Conservation (phyloP, 805 yeast genomes). For the Huiozyma sinensis region DNA sequence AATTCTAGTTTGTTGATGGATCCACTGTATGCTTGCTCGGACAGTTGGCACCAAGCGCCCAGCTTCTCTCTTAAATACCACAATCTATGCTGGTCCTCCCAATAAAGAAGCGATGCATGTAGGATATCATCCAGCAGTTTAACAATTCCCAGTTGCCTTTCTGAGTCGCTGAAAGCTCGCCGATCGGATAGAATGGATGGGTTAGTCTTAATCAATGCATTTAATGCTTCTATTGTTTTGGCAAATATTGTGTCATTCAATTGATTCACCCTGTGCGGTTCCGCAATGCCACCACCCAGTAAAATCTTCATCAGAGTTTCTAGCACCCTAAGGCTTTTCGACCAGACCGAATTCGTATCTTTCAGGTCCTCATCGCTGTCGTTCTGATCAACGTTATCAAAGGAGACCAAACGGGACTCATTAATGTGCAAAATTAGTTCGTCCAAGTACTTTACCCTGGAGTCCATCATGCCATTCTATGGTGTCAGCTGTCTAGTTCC, state of each 20-base stretch:
- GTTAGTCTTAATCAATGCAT: conserved; percentile 14
- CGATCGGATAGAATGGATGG: conserved; percentile 10
- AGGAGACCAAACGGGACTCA: conserved; percentile 4
- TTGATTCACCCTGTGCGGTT: conserved; percentile 5
- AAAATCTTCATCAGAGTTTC: conserved; percentile 13
- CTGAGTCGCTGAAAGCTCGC: not conserved
- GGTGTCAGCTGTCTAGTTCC: too few relatives aligned
- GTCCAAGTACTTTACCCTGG: conserved; percentile 22
- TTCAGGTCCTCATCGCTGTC: not conserved
- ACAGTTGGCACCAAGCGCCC: conserved; percentile 17
- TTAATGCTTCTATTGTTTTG: conserved; percentile 21
- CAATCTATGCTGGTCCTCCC: conserved; percentile 9
- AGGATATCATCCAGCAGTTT: conserved; percentile 10
- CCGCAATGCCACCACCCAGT: conserved; percentile 3
- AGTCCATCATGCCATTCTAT: conserved; percentile 12
- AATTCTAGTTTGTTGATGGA: conserved; percentile 4
- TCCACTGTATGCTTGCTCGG: conserved; percentile 8
- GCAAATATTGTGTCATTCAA: conserved; percentile 16
- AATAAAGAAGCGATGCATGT: conserved; percentile 10
- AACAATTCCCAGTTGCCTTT: conserved; percentile 9
- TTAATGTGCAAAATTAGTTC: conserved; percentile 22
- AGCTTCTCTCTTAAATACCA: conserved; percentile 22
- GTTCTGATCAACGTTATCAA: not conserved
- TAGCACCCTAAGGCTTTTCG: conserved; percentile 15
- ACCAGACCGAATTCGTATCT: not conserved